Conservation (phyloP, 2,329 filamentous ascomycete genomes). For the Endocalyx cinctus region DNA sequence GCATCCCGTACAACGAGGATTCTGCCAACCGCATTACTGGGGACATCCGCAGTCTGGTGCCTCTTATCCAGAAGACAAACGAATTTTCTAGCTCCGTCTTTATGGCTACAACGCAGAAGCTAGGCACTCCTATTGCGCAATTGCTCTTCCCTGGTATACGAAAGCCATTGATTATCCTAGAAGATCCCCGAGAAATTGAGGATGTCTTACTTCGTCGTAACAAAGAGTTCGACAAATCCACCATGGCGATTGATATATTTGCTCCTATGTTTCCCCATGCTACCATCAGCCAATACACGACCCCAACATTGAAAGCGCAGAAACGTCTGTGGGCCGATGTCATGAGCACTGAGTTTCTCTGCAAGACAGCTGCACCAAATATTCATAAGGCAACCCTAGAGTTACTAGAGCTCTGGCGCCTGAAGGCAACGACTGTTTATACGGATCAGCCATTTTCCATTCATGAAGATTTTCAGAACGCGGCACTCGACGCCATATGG, state of each 20-base stretch:
- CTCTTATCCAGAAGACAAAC: constrained; percentile 2
- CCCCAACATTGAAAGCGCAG: constrained; percentile 21
- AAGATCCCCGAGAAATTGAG: constrained; percentile 15
- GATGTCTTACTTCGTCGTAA: constrained; percentile 16
- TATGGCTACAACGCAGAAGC: constrained; percentile 4
- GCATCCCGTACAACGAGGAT: constrained; percentile 11
- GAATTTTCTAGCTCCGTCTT: constrained; percentile 8
- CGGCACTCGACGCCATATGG: constrained; percentile 35
- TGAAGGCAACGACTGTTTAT: constrained; percentile 12
- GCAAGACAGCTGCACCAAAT: constrained; percentile 22
- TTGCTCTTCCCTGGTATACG: constrained; percentile 12
- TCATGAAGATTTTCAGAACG: constrained; percentile 28
- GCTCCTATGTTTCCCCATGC: constrained; percentile 20
- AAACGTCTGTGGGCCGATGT: constrained; percentile 24
- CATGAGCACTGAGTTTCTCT: constrained; percentile 26
- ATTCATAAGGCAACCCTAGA: constrained; percentile 17
- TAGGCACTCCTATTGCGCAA: constrained; percentile 9
- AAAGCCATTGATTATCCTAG: constrained; percentile 14
- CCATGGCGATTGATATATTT: constrained; percentile 17
- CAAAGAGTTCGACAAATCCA: constrained; percentile 25
- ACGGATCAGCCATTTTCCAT: constrained; percentile 26
- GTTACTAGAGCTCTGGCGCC: constrained; percentile 24
- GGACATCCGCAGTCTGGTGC: constrained; percentile 9
- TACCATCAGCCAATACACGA: constrained; percentile 22
- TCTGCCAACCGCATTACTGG: constrained; percentile 9